These are phyloP conservation scores for Rhododendron williamsianum DNA, from an alignment of 148 eudicot genomes.

Conservation along the genomic window DNA sequence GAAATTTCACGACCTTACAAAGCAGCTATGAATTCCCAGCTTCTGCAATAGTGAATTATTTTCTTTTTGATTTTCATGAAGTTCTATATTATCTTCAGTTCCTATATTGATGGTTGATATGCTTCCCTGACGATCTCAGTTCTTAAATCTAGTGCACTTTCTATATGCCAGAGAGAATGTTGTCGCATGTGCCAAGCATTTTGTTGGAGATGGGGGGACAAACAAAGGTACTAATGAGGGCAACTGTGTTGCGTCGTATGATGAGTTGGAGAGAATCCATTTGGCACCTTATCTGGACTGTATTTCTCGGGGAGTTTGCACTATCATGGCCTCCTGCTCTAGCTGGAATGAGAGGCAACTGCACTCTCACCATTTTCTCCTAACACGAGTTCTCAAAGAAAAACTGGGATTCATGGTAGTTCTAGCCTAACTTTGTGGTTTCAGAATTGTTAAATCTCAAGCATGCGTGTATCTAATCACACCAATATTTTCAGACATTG, in stretches of 20 bases:
- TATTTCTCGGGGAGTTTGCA: constrained; percentile 75
- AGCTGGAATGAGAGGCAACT: constrained; percentile 71
- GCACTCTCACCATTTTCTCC: constrained; percentile 60
- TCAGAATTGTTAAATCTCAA: background rate
- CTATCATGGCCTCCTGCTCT: constrained; percentile 81
- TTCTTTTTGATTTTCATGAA: background rate
- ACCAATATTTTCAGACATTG: background rate
- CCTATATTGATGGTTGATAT: background rate
- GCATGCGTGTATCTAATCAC: background rate
- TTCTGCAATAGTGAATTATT: background rate
- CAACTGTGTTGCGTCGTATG: constrained; percentile 50
- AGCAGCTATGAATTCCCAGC: background rate
- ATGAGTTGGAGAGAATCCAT: constrained; percentile 69
- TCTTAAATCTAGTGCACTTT: background rate
- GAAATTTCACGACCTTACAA: too few species aligned
- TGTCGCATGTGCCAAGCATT: constrained; percentile 88
- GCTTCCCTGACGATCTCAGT: background rate
- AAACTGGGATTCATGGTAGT: constrained; percentile 74
- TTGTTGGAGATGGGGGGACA: constrained; percentile 89
- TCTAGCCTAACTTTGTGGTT: background rate
- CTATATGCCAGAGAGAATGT: constrained; percentile 58
- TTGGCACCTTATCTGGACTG: constrained; percentile 79
- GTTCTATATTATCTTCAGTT: background rate
- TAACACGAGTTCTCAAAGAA: constrained; percentile 63
- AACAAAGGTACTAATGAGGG: constrained; percentile 75